These are phyloP conservation scores for Ascochyta viciae-villosae DNA, from an alignment of 2,329 filamentous ascomycete species.

Conservation along the genomic window DNA sequence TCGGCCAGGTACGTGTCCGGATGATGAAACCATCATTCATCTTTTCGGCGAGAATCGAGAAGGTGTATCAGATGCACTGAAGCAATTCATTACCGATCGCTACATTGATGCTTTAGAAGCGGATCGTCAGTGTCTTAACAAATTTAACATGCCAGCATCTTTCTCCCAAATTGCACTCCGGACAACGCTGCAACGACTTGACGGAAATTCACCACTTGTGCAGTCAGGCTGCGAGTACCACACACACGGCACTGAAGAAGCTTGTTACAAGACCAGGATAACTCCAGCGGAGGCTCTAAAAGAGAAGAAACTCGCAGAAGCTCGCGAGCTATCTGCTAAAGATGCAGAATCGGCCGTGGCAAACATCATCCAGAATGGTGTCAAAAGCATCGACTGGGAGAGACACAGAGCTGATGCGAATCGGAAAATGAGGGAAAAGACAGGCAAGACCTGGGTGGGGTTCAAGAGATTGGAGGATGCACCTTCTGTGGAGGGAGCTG, in stretches of 20 bases:
- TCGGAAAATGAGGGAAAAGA: background rate
- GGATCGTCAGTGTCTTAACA: background rate
- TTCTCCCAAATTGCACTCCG: background rate
- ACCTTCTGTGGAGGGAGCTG: background rate
- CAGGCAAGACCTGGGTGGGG: background rate
- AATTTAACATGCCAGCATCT: background rate
- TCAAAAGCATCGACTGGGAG: conserved; percentile 2
- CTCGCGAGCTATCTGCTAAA: background rate
- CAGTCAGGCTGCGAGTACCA: background rate
- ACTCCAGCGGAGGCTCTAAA: background rate
- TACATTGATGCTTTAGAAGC: background rate
- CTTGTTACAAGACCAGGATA: background rate
- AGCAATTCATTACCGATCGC: background rate
- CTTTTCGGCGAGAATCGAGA: background rate
- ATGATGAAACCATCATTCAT: background rate
- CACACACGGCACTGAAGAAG: background rate
- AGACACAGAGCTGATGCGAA: background rate
- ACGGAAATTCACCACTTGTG: background rate
- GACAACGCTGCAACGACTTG: background rate
- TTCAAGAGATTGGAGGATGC: background rate
- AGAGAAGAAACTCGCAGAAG: background rate
- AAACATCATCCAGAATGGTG: background rate
- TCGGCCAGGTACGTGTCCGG: background rate
- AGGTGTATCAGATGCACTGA: background rate
- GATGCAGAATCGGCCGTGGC: background rate